Evolutionary conservation across 176 grass and related monocot genomes (phyloP), one percentile per base, ranked within the genome.

Genomic region (Secale cereale): DNA sequence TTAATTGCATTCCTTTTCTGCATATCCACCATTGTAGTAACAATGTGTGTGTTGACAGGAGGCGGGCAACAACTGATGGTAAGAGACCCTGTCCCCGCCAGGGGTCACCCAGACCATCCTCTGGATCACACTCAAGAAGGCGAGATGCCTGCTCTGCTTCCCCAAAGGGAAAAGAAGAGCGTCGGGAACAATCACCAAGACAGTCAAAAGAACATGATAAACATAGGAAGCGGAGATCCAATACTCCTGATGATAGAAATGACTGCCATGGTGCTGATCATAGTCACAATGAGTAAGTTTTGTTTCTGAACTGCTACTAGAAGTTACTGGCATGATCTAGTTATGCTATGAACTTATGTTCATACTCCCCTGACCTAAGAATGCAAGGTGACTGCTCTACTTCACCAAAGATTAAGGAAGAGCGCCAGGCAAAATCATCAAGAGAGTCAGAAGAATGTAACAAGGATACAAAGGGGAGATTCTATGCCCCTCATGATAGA

Each of bases 291-390:
- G 85, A 80, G 68, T 71, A 22, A 71, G 68, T 41, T 71, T n/a
- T 71, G 36, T 71, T 71, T 22, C 68, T 71, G 25, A 23, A 41
- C 68, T 41, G 36, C 22, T 70, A 40, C 67, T 37, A n/a, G 7
- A 22, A 40, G 36, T 71, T 41, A 71, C 68, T 71, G 68, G 35
- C 35, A 25, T 71, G 37, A 41, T 40, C 36, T 71, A 71, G 35
- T 40, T 71, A 71, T 36, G 39, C 68, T 41, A 41, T 70, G 68
- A 70, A 70, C 68, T 71, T 71, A 71, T 71, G 68, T 41, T 94
- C 95, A 43, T 91, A 90, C 83, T 92, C 95, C 68, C 95, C 92
- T 70, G 92, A 79, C 37, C 90, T 84, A 5, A 97, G 79, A 75
- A 89, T 83, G 59, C 87, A 76, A 56, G 82, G 83, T 68, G 81